Percentiles rank a stretch among this genome's conserved stretches.
Conservation (phyloP, 257 asterid genomes). For the Leptodermis oblonga region DNA sequence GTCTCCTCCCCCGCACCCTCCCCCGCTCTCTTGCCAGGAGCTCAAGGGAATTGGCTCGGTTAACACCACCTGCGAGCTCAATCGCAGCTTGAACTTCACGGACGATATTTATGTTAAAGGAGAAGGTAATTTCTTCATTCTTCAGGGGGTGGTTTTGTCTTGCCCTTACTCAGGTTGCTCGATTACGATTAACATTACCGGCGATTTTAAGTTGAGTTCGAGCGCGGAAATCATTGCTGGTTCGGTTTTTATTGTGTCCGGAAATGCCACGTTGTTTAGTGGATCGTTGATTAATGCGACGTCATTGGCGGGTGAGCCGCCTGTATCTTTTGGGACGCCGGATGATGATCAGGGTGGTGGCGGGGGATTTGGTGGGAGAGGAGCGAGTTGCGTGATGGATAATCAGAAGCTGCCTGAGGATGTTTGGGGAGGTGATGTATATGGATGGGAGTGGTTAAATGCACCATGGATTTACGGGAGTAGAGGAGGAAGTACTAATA, state of each 20-base stretch:
- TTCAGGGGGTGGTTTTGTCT: slow-evolving; percentile 49
- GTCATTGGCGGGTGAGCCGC: slow-evolving; percentile 53
- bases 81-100: slow-evolving; percentile 58
- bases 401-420: slow-evolving; percentile 68
- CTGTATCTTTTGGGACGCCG: slow-evolving; percentile 58
- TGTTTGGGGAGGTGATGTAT: slow-evolving; percentile 83
- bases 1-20: slow-evolving; percentile 52
- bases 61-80: slow-evolving; percentile 75
- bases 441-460: slow-evolving; percentile 66
- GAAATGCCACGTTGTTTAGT: slow-evolving; percentile 43
- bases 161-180: slow-evolving; percentile 58
- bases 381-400: slow-evolving; percentile 79
- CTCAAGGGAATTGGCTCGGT: slow-evolving; percentile 72
- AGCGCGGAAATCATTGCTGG: slow-evolving; percentile 49
- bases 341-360: slow-evolving; percentile 63
- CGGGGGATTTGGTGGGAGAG: slow-evolving; percentile 89
- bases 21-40: slow-evolving; percentile 49
- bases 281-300: slow-evolving; percentile 61
- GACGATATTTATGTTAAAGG: slow-evolving; percentile 46
- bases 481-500: slow-evolving; percentile 70
- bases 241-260: slow-evolving; percentile 44
- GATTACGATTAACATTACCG: slow-evolving; percentile 49
- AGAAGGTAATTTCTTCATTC: slow-evolving; percentile 46
- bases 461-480: slow-evolving; percentile 70
- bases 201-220: slow-evolving; percentile 44